Conservation (phyloP, 1,284 basidiomycete species). For the Rhodotorula sp. region DNA sequence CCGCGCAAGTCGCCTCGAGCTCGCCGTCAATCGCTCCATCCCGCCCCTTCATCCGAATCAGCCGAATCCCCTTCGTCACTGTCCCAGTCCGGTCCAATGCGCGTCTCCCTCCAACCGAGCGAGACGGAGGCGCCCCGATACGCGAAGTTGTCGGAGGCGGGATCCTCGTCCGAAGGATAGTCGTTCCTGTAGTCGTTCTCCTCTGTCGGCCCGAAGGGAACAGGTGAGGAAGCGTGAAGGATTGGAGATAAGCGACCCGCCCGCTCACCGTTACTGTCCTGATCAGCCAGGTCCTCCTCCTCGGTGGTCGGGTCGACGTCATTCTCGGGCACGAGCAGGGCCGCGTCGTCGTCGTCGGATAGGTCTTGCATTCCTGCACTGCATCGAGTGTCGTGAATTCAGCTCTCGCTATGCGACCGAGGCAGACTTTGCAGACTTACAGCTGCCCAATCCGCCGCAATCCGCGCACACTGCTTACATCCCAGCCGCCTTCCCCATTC, state of each 20-base stretch:
- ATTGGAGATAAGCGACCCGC: neutral
- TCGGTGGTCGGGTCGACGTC: constrained; percentile 9
- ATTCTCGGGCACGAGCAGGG: constrained; percentile 1
- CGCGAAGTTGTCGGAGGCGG: neutral
- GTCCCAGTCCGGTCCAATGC: too few relatives aligned
- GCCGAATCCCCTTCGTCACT: too few relatives aligned
- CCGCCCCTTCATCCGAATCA: too few relatives aligned
- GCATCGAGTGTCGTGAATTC: neutral
- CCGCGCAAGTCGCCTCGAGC: too few relatives aligned
- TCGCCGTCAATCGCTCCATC: too few relatives aligned
- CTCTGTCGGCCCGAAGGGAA: constrained; percentile 21
- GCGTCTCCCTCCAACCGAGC: too few relatives aligned
- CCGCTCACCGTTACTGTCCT: constrained; percentile 41
- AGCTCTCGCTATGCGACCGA: neutral
- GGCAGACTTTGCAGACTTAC: constrained; percentile 17
- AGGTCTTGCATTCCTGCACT: constrained; percentile 31
- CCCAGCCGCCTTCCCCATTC: neutral
- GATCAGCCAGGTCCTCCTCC: constrained; percentile 41
- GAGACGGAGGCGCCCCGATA: too few relatives aligned
- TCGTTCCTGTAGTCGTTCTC: constrained; percentile 45
- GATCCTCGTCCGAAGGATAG: constrained; percentile 41
- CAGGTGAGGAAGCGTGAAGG: neutral
- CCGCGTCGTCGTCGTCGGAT: constrained; percentile 6
- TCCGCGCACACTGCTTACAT: constrained; percentile 27
- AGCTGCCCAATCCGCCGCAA: constrained; percentile 39